Percentiles rank a stretch among this genome's conserved stretches.
Conservation (phyloP, 495 filamentous ascomycete genomes). For the Tuber magnatum region DNA sequence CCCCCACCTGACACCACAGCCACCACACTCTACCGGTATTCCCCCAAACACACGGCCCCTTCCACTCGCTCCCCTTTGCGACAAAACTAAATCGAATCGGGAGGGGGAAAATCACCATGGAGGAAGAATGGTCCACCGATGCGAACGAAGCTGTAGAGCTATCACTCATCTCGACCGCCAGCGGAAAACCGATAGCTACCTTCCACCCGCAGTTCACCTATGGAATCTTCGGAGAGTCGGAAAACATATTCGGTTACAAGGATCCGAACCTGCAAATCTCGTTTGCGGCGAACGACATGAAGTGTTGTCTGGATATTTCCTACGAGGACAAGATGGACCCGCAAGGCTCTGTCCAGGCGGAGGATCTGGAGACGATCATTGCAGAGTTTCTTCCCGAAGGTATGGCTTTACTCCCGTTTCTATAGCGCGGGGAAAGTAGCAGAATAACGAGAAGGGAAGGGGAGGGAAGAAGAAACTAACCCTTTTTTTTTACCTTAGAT, state of each 20-base stretch:
- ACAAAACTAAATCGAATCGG: background rate
- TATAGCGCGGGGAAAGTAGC: background rate
- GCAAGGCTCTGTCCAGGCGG: constrained; percentile 61
- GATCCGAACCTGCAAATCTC: constrained; percentile 65
- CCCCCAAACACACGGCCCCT: constrained; percentile 5
- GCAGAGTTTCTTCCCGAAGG: constrained; percentile 61
- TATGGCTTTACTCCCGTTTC: constrained; percentile 40
- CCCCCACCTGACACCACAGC: constrained; percentile 3
- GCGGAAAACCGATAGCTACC: constrained; percentile 51
- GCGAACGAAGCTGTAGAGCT: constrained; percentile 68
- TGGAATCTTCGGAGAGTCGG: constrained; percentile 81
- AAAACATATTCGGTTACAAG: constrained; percentile 85
- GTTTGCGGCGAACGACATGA: constrained; percentile 75
- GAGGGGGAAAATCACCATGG: constrained; percentile 3
- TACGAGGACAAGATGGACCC: constrained; percentile 67
- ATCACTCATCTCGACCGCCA: constrained; percentile 57
- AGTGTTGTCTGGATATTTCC: constrained; percentile 62
- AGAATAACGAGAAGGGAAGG: background rate
- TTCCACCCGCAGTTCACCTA: constrained; percentile 89
- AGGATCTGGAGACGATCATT: constrained; percentile 60
- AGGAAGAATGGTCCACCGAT: constrained; percentile 56
- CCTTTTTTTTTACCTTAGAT: constrained; percentile 8
- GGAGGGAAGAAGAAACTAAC: background rate
- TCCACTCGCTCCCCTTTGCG: no score
- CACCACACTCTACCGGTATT: background rate